A percentile compares a stretch with the other conserved stretches of the same genome.
Evolutionary conservation across 1,284 basidiomycete genomes (phyloP).

Genomic region (Heterobasidion irregulare): DNA sequence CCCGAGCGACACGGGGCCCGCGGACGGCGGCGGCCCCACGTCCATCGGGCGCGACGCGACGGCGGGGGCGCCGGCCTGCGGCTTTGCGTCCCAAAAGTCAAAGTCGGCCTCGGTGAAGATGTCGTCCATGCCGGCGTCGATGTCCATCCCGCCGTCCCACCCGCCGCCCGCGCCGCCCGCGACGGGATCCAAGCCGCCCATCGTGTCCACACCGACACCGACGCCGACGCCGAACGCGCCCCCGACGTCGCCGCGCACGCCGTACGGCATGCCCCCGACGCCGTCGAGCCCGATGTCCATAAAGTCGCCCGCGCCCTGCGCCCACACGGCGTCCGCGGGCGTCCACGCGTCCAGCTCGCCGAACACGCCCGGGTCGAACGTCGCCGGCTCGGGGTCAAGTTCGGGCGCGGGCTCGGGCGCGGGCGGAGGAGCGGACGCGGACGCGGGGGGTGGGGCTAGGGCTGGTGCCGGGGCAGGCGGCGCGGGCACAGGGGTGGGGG

Average conservation of each 20-base stretch:
- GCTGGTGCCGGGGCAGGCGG: neutral
- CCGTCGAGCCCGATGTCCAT: conserved; percentile 23
- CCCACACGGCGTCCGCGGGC: conserved; percentile 26
- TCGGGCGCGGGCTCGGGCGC: neutral
- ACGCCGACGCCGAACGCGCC: conserved; percentile 36
- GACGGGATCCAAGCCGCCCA: conserved; percentile 15
- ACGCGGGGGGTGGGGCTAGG: neutral
- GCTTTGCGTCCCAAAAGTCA: conserved; percentile 50
- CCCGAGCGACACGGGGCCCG: conserved; percentile 15
- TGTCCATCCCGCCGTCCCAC: conserved; percentile 23
- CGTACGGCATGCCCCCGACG: conserved; percentile 25
- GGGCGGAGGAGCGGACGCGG: neutral
- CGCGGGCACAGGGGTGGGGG: neutral
- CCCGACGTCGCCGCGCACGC: conserved; percentile 31
- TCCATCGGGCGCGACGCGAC: conserved; percentile 4
- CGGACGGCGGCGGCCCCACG: conserved; percentile 16
- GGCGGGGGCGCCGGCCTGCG: conserved; percentile 18
- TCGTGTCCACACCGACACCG: conserved; percentile 37
- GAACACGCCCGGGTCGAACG: conserved; percentile 28
- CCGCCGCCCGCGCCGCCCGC: conserved; percentile 20
- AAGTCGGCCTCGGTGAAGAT: conserved; percentile 74
- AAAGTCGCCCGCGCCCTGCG: conserved; percentile 29
- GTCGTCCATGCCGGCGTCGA: conserved; percentile 41
- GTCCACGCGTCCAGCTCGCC: conserved; percentile 23
- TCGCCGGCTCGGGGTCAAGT: conserved; percentile 5